Conservation (phyloP, 2,329 filamentous ascomycete species). For the Alternaria gansuensis region DNA sequence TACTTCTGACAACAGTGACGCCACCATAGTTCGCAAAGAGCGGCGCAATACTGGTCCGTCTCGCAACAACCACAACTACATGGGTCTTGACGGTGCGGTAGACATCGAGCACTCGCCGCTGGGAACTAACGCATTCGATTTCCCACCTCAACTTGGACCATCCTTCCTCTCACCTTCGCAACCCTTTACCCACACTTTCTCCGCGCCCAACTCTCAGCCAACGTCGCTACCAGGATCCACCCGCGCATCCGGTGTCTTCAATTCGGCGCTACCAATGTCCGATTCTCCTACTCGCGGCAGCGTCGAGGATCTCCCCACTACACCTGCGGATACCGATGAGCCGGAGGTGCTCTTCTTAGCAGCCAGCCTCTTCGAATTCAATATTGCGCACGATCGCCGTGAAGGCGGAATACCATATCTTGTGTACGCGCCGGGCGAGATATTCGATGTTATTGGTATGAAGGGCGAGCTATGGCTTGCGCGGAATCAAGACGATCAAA, state of each 20-base stretch:
- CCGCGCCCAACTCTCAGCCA: conserved; percentile 33
- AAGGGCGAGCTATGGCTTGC: conserved; percentile 98
- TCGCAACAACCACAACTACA: conserved; percentile 33
- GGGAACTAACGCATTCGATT: conserved; percentile 32
- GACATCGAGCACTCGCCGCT: conserved; percentile 35
- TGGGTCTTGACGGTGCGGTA: conserved; percentile 42
- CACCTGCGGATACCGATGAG: conserved; percentile 60
- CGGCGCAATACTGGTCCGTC: conserved; percentile 37
- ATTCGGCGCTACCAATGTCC: conserved; percentile 83
- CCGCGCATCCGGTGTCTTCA: conserved; percentile 80
- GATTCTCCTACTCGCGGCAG: conserved; percentile 58
- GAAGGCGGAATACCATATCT: conserved; percentile 96
- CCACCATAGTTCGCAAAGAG: conserved; percentile 35
- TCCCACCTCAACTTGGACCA: conserved; percentile 40
- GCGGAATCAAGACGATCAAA: conserved; percentile 91
- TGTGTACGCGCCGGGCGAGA: conserved; percentile 91
- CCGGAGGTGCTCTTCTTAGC: conserved; percentile 87
- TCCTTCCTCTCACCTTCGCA: conserved; percentile 41
- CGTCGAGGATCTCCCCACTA: conserved; percentile 36
- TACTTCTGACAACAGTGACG: conserved; percentile 42
- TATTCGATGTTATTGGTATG: conserved; percentile 79
- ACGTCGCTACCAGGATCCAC: conserved; percentile 42
- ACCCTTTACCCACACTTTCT: conserved; percentile 28
- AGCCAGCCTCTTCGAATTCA: conserved; percentile 95
- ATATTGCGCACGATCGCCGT: conserved; percentile 88